Conservation (phyloP, 805 yeast species). For the Scheffersomyces coipomensis region DNA sequence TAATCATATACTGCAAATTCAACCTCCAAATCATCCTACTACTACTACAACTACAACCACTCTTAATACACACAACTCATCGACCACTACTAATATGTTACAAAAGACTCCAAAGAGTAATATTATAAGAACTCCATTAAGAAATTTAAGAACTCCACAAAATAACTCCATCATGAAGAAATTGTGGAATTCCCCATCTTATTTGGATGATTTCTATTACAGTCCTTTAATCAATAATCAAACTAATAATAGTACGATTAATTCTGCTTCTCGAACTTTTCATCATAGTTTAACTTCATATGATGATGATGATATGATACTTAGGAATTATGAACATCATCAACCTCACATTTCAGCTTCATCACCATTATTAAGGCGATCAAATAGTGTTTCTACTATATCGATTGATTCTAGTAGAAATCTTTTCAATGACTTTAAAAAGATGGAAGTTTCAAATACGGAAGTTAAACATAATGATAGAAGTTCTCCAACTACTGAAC, state of each 20-base stretch:
- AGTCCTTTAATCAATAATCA: slow-evolving; percentile 28
- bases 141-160: slow-evolving; percentile 37
- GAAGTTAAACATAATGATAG: slow-evolving; percentile 1
- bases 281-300: slow-evolving; percentile 30
- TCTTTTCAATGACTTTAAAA: slow-evolving; percentile 18
- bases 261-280: slow-evolving; percentile 4
- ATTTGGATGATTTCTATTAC: slow-evolving; percentile 64
- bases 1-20: slow-evolving; percentile 6
- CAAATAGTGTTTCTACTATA: slow-evolving; percentile 4
- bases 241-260: not conserved
- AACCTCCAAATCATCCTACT: slow-evolving; percentile 5
- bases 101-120: slow-evolving; percentile 36
- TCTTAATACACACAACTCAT: slow-evolving; percentile 1
- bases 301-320: slow-evolving; percentile 46
- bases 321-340: slow-evolving; percentile 37
- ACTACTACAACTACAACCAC: slow-evolving; percentile 6
- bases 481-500: slow-evolving; percentile 8
- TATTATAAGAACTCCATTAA: slow-evolving; percentile 31
- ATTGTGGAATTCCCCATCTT: slow-evolving; percentile 66
- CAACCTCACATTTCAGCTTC: slow-evolving; percentile 7
- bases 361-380: not conserved
- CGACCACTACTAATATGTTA: slow-evolving; percentile 2
- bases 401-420: slow-evolving; percentile 15
- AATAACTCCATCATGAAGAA: slow-evolving; percentile 47
- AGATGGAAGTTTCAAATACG: slow-evolving; percentile 9